Evolutionary conservation across 352 stramenopile species (phyloP).

Genomic region (Globisporangium uncinulatum): DNA sequence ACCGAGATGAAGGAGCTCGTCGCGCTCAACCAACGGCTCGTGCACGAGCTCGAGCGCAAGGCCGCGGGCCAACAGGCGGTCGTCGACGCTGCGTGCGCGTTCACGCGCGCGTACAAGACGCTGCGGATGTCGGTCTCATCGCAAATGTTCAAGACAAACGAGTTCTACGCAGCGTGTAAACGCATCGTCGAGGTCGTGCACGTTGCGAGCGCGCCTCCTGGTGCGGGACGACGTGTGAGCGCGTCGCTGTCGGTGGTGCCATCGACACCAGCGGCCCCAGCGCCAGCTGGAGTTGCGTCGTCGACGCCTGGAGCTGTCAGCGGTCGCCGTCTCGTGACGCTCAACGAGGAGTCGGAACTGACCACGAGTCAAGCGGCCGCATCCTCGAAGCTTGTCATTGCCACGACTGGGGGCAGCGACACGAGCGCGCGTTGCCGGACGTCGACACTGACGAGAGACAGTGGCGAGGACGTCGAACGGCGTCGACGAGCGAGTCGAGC

Average conservation of each 20-base stretch:
- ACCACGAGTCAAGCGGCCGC: constrained; percentile 5
- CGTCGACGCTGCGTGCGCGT: constrained; percentile 34
- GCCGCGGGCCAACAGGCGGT: constrained; percentile 26
- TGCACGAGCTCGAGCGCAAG: constrained; percentile 38
- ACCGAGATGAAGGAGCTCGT: constrained; percentile 43
- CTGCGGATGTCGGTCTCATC: constrained; percentile 25
- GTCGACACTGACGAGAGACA: constrained; percentile 11
- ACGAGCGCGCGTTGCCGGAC: not conserved
- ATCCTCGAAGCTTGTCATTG: not conserved
- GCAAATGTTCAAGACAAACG: constrained; percentile 31
- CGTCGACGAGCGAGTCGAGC: constrained; percentile 27
- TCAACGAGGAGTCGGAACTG: constrained; percentile 8
- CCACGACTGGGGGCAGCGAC: too few species aligned
- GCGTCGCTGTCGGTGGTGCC: not conserved
- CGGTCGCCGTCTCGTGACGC: not conserved
- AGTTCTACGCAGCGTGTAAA: constrained; percentile 36
- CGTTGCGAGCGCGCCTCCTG: constrained; percentile 10
- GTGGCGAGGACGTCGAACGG: constrained; percentile 5
- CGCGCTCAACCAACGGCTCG: constrained; percentile 33
- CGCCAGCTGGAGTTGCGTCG: not conserved
- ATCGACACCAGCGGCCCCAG: not conserved
- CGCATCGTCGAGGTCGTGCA: constrained; percentile 30
- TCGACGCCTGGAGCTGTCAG: not conserved
- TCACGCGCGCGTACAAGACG: constrained; percentile 33
- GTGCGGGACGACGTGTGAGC: constrained; percentile 11